These are phyloP conservation scores for Pochonia chlamydosporia DNA, from an alignment of 2,329 filamentous ascomycete species.

Conservation along the genomic window DNA sequence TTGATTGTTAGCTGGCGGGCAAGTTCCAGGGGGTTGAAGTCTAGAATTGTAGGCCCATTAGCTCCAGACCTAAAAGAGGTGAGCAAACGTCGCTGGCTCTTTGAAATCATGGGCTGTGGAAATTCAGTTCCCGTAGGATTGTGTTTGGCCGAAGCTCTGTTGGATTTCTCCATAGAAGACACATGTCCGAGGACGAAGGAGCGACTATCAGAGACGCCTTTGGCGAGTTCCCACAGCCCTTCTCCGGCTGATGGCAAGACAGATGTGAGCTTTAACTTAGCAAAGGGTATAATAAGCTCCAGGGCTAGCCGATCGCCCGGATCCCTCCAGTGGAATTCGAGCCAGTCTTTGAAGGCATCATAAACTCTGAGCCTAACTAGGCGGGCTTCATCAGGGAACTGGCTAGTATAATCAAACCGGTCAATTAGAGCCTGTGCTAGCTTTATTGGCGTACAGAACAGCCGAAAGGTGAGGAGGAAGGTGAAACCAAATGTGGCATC, in stretches of 20 bases:
- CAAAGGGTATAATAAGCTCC: conserved; percentile 71
- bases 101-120: conserved; percentile 64
- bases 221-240: conserved; percentile 71
- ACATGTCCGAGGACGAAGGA: conserved; percentile 76
- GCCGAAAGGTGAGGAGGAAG: conserved; percentile 92
- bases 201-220: conserved; percentile 69
- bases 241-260: conserved; percentile 74
- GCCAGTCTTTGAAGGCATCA: conserved; percentile 95
- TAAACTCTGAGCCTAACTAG: conserved; percentile 88
- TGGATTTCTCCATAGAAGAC: conserved; percentile 84
- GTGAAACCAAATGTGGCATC: conserved; percentile 88
- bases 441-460: conserved; percentile 77
- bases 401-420: conserved; percentile 85
- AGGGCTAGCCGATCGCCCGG: conserved; percentile 74
- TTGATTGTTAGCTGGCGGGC: conserved; percentile 90
- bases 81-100: conserved; percentile 68
- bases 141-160: conserved; percentile 65
- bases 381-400: conserved; percentile 64
- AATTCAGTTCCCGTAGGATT: conserved; percentile 65
- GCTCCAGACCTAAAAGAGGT: conserved; percentile 69
- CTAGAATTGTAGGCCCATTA: conserved; percentile 67
- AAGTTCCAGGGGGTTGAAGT: conserved; percentile 87
- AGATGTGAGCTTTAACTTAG: conserved; percentile 61
- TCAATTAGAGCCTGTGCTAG: conserved; percentile 81
- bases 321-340: conserved; percentile 91